Evolutionary conservation across 225 moss, liverwort and hornwort genomes (phyloP).

Genomic region (Polytrichum formosum): DNA sequence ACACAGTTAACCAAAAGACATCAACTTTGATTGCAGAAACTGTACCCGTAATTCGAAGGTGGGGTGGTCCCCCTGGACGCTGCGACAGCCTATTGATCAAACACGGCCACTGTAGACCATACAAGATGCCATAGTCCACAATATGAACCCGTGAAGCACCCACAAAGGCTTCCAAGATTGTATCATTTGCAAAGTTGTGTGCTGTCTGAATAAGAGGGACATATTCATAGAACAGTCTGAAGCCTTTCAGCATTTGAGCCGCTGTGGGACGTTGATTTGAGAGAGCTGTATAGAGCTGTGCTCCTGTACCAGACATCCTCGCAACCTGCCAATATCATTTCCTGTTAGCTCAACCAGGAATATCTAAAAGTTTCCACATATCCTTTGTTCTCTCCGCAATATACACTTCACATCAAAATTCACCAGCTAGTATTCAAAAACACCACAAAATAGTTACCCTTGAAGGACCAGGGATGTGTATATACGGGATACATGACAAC

Average conservation of each 20-base stretch:
- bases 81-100: conserved; percentile 47
- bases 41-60: conserved; percentile 69
- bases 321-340: conserved; percentile 36
- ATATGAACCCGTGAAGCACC: conserved; percentile 62
- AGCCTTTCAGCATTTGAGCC: conserved; percentile 59
- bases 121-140: conserved; percentile 81
- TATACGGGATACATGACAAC: too few relatives aligned
- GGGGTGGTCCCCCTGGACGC: conserved; percentile 64
- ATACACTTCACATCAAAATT: too few relatives aligned
- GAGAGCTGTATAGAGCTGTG: conserved; percentile 71
- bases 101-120: conserved; percentile 91
- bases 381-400: too few relatives aligned
- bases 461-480: too few relatives aligned
- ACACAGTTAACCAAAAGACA: too few relatives aligned
- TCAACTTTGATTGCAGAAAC: neutral
- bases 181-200: conserved; percentile 53
- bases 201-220: conserved; percentile 57
- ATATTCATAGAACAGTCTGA: conserved; percentile 36
- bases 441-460: too few relatives aligned
- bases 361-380: too few relatives aligned
- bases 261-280: conserved; percentile 54
- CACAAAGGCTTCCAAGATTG: conserved; percentile 42
- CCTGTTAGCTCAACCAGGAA: too few relatives aligned
- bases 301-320: conserved; percentile 82
- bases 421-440: too few relatives aligned